Conservation (phyloP, 1,284 basidiomycete species). For the Bondarzewia mesenterica region DNA sequence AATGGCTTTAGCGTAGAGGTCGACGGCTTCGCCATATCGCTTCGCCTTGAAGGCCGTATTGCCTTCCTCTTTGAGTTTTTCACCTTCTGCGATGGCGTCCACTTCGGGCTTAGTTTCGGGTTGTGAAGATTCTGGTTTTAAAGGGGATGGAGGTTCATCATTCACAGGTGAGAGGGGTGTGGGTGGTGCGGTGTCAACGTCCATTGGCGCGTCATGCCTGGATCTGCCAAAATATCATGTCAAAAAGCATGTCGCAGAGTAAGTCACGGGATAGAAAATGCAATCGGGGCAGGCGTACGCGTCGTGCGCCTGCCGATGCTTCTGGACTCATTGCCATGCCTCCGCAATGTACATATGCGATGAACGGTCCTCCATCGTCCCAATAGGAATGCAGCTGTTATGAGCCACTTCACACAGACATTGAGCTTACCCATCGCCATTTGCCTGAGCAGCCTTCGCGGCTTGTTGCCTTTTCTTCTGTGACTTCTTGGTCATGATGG, state of each 20-base stretch:
- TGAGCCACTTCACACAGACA: neutral
- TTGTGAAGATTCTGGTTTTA: neutral
- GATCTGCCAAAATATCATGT: too few species aligned
- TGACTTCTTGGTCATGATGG: slow-evolving; percentile 22
- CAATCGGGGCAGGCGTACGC: neutral
- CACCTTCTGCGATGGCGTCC: slow-evolving; percentile 31
- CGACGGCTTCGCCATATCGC: slow-evolving; percentile 63
- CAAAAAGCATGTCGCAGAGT: neutral
- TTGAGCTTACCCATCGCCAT: slow-evolving; percentile 6
- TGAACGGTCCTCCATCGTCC: too few species aligned
- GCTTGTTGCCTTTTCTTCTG: slow-evolving; percentile 21
- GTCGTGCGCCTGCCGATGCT: too few species aligned
- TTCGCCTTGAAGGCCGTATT: slow-evolving; percentile 69
- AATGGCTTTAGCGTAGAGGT: slow-evolving; percentile 75
- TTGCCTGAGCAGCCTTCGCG: slow-evolving; percentile 9
- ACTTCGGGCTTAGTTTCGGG: slow-evolving; percentile 7
- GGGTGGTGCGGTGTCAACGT: neutral
- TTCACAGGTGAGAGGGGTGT: neutral
- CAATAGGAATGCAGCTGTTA: neutral
- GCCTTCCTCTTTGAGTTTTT: slow-evolving; percentile 63
- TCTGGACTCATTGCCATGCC: neutral
- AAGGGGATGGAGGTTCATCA: neutral
- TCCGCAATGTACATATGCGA: neutral
- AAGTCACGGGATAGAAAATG: neutral
- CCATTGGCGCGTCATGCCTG: too few species aligned